phyloP scores from a whole-genome alignment of 345 rosid species.

The Salix caprea region DNA sequence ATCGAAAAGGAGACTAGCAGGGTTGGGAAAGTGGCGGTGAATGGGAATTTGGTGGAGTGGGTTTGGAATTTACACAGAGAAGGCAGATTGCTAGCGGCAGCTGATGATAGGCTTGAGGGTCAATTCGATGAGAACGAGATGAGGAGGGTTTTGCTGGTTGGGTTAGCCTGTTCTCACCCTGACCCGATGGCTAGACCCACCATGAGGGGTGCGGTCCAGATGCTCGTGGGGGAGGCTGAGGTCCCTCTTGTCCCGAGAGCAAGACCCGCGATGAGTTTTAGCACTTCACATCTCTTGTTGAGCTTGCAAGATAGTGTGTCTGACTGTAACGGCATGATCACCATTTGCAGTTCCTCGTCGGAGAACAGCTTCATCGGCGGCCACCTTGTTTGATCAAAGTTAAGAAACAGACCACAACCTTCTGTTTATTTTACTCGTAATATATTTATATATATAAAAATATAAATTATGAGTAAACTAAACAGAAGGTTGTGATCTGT shows the following conservation, averaged over 20 bases:
- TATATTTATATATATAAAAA: background rate
- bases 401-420: background rate
- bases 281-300: constrained; percentile 70
- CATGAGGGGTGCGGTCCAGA: constrained; percentile 82
- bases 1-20: constrained; percentile 53
- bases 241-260: constrained; percentile 79
- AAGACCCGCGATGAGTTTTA: constrained; percentile 79
- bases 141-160: constrained; percentile 63
- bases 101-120: constrained; percentile 63
- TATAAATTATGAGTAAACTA: no score
- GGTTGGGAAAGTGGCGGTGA: constrained; percentile 33
- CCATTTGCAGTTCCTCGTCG: constrained; percentile 64
- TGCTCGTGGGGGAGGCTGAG: constrained; percentile 82
- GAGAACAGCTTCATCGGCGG: constrained; percentile 37
- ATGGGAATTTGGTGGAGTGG: constrained; percentile 89
- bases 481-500: no score
- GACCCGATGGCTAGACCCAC: constrained; percentile 80
- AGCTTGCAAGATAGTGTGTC: constrained; percentile 88
- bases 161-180: constrained; percentile 90
- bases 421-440: constrained; percentile 1
- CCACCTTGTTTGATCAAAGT: constrained; percentile 21
- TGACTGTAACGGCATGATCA: constrained; percentile 60
- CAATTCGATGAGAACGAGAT: constrained; percentile 57
- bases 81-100: constrained; percentile 60
- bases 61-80: constrained; percentile 89